A percentile compares a stretch with the other conserved stretches of the same genome.
Conservation (phyloP, 176 grass and related monocot species). For the Bothriochloa decipiens region DNA sequence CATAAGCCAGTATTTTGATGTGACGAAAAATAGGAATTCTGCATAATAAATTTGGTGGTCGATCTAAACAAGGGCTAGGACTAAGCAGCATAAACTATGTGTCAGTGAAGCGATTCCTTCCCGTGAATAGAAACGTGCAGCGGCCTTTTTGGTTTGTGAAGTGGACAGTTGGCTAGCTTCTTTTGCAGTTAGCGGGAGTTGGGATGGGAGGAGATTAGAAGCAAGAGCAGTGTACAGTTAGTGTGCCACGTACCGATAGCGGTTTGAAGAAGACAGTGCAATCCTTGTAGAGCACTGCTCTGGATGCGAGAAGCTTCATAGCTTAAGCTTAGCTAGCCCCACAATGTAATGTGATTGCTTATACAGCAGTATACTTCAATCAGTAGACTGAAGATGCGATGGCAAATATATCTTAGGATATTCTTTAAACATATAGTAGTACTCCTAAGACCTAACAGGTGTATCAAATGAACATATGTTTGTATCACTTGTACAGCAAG, state of each 20-base stretch:
- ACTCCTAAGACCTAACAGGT: not conserved
- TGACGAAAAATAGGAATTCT: too few species aligned
- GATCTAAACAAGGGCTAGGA: too few species aligned
- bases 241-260: not conserved
- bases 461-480: not conserved
- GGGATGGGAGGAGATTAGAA: not conserved
- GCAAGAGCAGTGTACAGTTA: not conserved
- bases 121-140: not conserved
- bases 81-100: not conserved
- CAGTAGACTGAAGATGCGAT: not conserved
- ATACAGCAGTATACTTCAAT: not conserved
- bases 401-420: not conserved
- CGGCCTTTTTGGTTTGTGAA: not conserved
- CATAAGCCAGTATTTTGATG: too few species aligned
- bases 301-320: not conserved
- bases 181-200: not conserved
- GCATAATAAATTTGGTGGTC: too few species aligned
- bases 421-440: not conserved
- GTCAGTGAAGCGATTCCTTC: not conserved
- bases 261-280: not conserved
- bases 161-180: conserved; percentile 4
- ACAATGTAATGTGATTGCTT: not conserved
- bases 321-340: not conserved
- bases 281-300: not conserved
- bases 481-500: not conserved